Evolutionary conservation across 257 asterid species (phyloP).

Genomic region (Lavandula angustifolia): DNA sequence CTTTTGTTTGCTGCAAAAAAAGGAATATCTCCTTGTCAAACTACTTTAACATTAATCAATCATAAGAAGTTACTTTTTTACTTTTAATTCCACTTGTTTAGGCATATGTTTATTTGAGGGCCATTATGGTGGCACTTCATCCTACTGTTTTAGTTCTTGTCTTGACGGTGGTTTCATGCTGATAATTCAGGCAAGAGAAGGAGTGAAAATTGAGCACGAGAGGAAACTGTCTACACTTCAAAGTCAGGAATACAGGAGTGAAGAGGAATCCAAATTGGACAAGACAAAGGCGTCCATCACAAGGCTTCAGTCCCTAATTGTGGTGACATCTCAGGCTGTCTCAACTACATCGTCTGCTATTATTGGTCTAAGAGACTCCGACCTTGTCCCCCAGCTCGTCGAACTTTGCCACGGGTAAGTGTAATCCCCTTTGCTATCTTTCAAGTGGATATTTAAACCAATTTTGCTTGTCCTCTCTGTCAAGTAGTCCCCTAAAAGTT

Average conservation of each 20-base stretch:
- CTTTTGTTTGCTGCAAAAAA: slow-evolving; percentile 31
- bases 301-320: slow-evolving; percentile 83
- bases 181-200: slow-evolving; percentile 76
- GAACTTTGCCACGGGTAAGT: slow-evolving; percentile 97
- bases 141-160: neutral
- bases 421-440: neutral
- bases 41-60: neutral
- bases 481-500: neutral
- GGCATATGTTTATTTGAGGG: neutral
- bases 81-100: neutral
- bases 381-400: slow-evolving; percentile 94
- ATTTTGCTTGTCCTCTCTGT: neutral
- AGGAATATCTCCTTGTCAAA: slow-evolving; percentile 20
- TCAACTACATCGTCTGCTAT: slow-evolving; percentile 88
- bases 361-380: slow-evolving; percentile 70
- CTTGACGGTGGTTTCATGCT: slow-evolving; percentile 22
- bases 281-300: slow-evolving; percentile 89
- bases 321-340: slow-evolving; percentile 94
- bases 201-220: slow-evolving; percentile 90
- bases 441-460: neutral
- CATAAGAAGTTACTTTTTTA: slow-evolving; percentile 10
- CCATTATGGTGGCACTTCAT: neutral
- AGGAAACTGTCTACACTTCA: slow-evolving; percentile 82
- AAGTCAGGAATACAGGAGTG: slow-evolving; percentile 78
- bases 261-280: slow-evolving; percentile 78